These are phyloP conservation scores for Epichloe uncinata DNA, from an alignment of 2,329 filamentous ascomycete species.

Conservation along the genomic window DNA sequence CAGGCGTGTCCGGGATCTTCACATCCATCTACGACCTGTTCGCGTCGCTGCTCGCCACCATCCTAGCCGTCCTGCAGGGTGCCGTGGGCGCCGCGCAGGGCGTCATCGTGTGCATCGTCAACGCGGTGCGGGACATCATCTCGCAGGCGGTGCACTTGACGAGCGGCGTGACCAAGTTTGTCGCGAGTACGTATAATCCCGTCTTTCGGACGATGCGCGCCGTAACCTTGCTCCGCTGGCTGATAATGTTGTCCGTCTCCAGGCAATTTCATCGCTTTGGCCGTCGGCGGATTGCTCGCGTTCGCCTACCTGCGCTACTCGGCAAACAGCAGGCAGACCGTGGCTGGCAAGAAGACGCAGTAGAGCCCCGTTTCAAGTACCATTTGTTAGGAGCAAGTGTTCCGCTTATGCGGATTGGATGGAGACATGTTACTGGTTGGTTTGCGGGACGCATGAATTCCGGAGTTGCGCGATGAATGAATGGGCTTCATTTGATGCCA, in stretches of 20 bases:
- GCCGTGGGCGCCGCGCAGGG: slow-evolving; percentile 20
- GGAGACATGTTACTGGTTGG: too few relatives aligned
- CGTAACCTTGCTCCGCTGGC: too few relatives aligned
- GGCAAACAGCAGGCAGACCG: slow-evolving; percentile 16
- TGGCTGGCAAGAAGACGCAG: slow-evolving; percentile 18
- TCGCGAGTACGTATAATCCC: slow-evolving; percentile 23
- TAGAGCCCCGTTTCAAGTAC: neutral
- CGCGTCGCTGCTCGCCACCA: too few relatives aligned
- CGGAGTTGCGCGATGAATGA: too few relatives aligned
- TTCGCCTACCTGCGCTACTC: slow-evolving; percentile 23
- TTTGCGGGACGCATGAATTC: neutral
- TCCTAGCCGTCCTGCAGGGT: slow-evolving; percentile 20
- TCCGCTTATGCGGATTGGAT: too few relatives aligned
- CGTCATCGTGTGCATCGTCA: slow-evolving; percentile 24
- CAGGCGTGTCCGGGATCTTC: slow-evolving; percentile 24
- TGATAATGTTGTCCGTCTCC: neutral
- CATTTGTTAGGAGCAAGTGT: too few relatives aligned
- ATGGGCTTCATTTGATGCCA: neutral
- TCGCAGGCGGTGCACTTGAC: slow-evolving; percentile 23
- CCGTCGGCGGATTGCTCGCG: slow-evolving; percentile 19
- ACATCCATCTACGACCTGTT: slow-evolving; percentile 29
- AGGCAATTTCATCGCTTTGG: slow-evolving; percentile 25
- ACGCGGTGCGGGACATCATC: slow-evolving; percentile 21
- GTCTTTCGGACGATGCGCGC: too few relatives aligned
- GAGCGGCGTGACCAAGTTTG: slow-evolving; percentile 26